Evolutionary conservation across 306 rosid species (phyloP).

Genomic region (Luffa acutangula): DNA sequence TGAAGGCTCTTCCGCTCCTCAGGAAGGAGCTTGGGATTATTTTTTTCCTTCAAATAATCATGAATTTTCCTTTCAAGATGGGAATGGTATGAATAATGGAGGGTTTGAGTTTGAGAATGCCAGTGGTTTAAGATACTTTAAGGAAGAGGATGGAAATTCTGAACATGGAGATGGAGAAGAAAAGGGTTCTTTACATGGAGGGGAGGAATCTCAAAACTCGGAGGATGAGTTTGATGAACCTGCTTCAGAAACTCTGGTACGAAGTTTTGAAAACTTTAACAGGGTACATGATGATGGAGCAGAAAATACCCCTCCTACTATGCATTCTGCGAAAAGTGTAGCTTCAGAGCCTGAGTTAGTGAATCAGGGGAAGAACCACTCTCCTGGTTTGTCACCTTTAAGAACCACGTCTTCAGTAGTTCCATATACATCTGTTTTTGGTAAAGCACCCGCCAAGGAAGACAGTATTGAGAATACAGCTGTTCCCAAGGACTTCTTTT

Average conservation of each 20-base stretch:
- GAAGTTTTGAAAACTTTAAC: conserved; percentile 61
- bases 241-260: conserved; percentile 46
- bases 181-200: conserved; percentile 34
- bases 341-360: conserved; percentile 41
- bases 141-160: conserved; percentile 70
- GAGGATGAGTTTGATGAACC: conserved; percentile 90
- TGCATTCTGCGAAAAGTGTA: conserved; percentile 28
- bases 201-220: conserved; percentile 53
- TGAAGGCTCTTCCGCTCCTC: conserved; percentile 47
- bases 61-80: conserved; percentile 65
- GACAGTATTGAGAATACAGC: conserved; percentile 42
- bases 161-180: conserved; percentile 65
- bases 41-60: conserved; percentile 60
- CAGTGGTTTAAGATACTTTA: conserved; percentile 33
- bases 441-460: conserved; percentile 35
- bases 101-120: conserved; percentile 29
- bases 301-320: conserved; percentile 26
- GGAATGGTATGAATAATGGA: conserved; percentile 30
- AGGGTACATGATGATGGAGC: conserved; percentile 41
- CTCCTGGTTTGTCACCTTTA: conserved; percentile 45
- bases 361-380: conserved; percentile 36
- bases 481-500: conserved; percentile 61
- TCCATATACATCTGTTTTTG: conserved; percentile 31
- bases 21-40: conserved; percentile 76
- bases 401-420: conserved; percentile 23